Base-by-base conservation (phyloP, 805 yeast species). In the Pichia thaimueangensis region DNA sequence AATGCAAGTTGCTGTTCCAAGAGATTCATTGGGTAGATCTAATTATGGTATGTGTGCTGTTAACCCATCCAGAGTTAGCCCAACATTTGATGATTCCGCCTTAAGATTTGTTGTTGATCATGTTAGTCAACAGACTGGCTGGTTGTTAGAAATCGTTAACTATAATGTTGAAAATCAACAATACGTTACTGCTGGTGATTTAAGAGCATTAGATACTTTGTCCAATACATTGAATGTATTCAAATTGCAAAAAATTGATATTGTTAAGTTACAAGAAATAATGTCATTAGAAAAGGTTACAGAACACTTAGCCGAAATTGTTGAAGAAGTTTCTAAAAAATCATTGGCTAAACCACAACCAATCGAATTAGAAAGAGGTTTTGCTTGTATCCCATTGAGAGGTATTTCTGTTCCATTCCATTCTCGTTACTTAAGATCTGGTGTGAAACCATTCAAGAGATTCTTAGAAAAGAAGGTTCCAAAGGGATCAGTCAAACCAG, bases 391-490 rank as follows among this genome's bases (percentile, higher is more conserved):
- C 57, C 99, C 99, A 64, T 78, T 93, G 67, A 88, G 84, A 74
- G 98, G 98, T 57, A 93, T 93, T 54, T 87, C 96, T n/a, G 99
- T 93, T 63, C 99, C 99, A 50, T 93, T 93, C 97, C 99, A 93
- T 71, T 88, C 97, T 23, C 82, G 96, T n/a, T 93, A 94, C 72
- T 76, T 93, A 71, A 84, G 91, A 76, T 86, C 93, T 45, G 99
- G 99, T 70, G 99, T 93, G 47, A 91, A 89, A 70, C 98, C 98
- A 58, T 93, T 93, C 86, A 89, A 91, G 76, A 86, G 88, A 70
- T 93, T 93, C 82, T 76, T 93, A 72, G 81, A 82, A 64, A 93
- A 88, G 83, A 91, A 93, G 78, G 84, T 93, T 59, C 83, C 95
- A 50, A 86, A 84, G 71, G 85, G 87, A 57, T 94, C 96, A 37